phyloP scores from a whole-genome alignment of 345 rosid genomes.

The Camelina laxa region DNA sequence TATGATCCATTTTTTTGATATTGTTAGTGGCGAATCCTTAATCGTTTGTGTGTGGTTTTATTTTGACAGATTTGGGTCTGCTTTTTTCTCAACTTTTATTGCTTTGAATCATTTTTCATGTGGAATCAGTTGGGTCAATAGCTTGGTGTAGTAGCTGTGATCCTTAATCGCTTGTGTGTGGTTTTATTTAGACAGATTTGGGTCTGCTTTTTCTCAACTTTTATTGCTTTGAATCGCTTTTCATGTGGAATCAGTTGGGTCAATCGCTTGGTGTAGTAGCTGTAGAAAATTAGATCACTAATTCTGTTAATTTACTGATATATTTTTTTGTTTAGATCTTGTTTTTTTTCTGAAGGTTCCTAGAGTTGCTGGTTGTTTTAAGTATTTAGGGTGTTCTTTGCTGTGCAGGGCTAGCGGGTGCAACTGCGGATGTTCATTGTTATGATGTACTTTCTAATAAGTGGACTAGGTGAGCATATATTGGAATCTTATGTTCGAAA shows the following conservation, averaged over 20 bases:
- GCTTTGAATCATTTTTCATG: too few species aligned
- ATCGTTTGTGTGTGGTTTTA: too few species aligned
- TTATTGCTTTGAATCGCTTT: slow-evolving; percentile 2
- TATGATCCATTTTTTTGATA: too few species aligned
- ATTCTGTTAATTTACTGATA: slow-evolving; percentile 15
- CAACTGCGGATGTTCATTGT: slow-evolving; percentile 94
- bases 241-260: slow-evolving; percentile 6
- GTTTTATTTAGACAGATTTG: too few species aligned
- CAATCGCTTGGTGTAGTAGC: slow-evolving; percentile 19
- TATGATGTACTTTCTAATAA: slow-evolving; percentile 86
- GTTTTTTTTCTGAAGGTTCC: slow-evolving; percentile 4
- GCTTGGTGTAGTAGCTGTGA: too few species aligned
- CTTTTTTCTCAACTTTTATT: too few species aligned
- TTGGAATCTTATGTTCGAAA: too few species aligned
- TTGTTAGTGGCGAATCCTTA: too few species aligned
- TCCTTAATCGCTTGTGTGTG: too few species aligned
- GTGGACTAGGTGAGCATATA: slow-evolving; percentile 85
- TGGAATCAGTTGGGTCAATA: too few species aligned
- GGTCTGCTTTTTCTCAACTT: not conserved
- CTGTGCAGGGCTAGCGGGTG: slow-evolving; percentile 84
- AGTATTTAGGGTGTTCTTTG: slow-evolving; percentile 39
- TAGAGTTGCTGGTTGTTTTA: slow-evolving; percentile 7
- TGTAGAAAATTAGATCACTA: slow-evolving; percentile 2
- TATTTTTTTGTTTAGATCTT: slow-evolving; percentile 13
- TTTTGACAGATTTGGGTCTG: too few species aligned